Base-by-base conservation (phyloP, 768 basidiomycete genomes). In the Collybiopsis luxurians region DNA sequence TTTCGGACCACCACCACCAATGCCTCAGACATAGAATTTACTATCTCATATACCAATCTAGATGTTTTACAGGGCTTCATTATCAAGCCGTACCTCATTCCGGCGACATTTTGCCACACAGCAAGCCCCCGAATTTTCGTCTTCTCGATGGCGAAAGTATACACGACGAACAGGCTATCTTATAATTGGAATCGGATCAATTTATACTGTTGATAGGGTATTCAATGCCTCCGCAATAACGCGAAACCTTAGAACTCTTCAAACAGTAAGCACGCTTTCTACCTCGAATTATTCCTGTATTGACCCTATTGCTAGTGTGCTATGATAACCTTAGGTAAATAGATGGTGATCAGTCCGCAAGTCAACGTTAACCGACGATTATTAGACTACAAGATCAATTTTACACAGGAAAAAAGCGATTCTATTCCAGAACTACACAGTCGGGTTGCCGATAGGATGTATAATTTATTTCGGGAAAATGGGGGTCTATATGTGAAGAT, bases 401-500 rank as follows among this genome's bases (percentile, higher is more conserved):
- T 96, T 63, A 85, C 78, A 9, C 85, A 86, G 0, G 80, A 81
- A 46, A 87, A 86, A 58, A 83, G 81, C 0, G 83, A 89, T 26
- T 71, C 77, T 50, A 95, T 96, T 65, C 89, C 90, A 5, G 78
- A 83, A 26, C 73, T 98, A 2, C 95, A 98, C 60, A 83, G 90
- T 61, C 83, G 95, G 43, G 91, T 95, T 10, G 94, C 92, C 0
- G 76, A 85, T 19, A 76, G 92, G 53, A 75, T 98, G 57, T 87
- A 83, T 60, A 73, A 87, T 66, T 77, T 97, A 45, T 83, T 94
- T 63, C 86, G 83, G 0, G 82, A 82, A 39, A 96, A 96, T 70
- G 90, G 91, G 9, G 90, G 91, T 5, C 73, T 94, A 2, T 94
- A 92, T 67, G 89, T 93, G 63, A 92, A 94, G 69, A 87, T 92